phyloP scores from a whole-genome alignment of 2,329 filamentous ascomycete species.

The Triangularia setosa region DNA sequence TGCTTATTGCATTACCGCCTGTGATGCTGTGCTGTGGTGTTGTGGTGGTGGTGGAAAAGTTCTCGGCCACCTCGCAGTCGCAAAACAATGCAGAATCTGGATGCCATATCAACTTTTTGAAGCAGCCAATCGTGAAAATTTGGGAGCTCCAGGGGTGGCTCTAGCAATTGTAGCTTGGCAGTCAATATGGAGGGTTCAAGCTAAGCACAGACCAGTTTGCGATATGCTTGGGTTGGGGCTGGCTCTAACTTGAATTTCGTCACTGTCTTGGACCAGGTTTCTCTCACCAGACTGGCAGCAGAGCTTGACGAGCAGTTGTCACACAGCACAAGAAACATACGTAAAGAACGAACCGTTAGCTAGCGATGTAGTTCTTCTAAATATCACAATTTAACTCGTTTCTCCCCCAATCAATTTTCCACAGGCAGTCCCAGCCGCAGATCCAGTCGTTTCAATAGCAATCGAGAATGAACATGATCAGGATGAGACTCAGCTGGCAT shows the following conservation, averaged over 20 bases:
- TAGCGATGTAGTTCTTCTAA: not conserved
- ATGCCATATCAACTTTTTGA: not conserved
- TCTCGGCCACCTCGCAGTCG: not conserved
- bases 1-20: no score
- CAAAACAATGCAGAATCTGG: not conserved
- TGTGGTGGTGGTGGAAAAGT: no score
- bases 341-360: not conserved
- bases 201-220: not conserved
- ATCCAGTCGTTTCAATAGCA: not conserved
- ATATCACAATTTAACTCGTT: not conserved
- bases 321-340: not conserved
- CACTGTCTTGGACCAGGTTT: not conserved
- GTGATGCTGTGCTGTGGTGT: not conserved
- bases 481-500: conserved; percentile 12
- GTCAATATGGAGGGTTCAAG: not conserved
- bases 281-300: no score
- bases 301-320: not conserved
- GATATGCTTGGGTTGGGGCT: not conserved
- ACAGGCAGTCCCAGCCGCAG: not conserved
- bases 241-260: not conserved
- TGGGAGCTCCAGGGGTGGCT: not conserved
- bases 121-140: conserved; percentile 12
- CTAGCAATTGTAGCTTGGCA: not conserved
- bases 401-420: not conserved
- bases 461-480: conserved; percentile 3